A percentile compares a stretch with the other conserved stretches of the same genome.
Evolutionary conservation across 345 rosid genomes (phyloP).

Genomic region (Geranium rotundifolium): DNA sequence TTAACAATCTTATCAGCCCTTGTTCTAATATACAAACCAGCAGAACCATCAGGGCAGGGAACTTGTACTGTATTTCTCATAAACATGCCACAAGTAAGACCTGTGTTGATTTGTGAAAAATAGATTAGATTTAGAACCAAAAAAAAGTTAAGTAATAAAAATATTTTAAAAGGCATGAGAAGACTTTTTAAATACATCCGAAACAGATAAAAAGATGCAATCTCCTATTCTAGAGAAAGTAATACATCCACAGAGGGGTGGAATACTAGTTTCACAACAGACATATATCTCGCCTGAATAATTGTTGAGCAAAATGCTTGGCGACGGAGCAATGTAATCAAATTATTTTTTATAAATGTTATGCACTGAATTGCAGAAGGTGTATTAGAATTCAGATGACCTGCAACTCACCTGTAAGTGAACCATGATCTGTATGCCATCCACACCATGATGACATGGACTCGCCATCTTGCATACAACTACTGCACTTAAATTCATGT

Average conservation of each 20-base stretch:
- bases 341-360: not conserved
- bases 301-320: not conserved
- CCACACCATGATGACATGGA: constrained; percentile 91
- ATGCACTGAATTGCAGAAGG: not conserved
- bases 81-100: constrained; percentile 85
- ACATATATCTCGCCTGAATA: not conserved
- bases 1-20: constrained; percentile 68
- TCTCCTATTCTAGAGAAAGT: not conserved
- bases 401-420: constrained; percentile 54
- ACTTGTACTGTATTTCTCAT: constrained; percentile 56
- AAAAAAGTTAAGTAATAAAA: too few relatives aligned
- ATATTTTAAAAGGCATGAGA: too few relatives aligned
- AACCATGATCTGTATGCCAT: constrained; percentile 93
- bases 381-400: not conserved
- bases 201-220: not conserved
- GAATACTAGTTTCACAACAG: not conserved
- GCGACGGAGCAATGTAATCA: too few relatives aligned
- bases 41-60: constrained; percentile 70
- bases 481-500: constrained; percentile 25
- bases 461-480: constrained; percentile 28
- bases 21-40: constrained; percentile 84
- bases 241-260: not conserved
- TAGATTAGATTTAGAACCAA: too few relatives aligned
- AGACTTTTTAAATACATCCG: constrained; percentile 10
- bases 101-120: constrained; percentile 32